phyloP scores from a whole-genome alignment of 2,329 filamentous ascomycete genomes.

The Trichothecium sympodiale region DNA sequence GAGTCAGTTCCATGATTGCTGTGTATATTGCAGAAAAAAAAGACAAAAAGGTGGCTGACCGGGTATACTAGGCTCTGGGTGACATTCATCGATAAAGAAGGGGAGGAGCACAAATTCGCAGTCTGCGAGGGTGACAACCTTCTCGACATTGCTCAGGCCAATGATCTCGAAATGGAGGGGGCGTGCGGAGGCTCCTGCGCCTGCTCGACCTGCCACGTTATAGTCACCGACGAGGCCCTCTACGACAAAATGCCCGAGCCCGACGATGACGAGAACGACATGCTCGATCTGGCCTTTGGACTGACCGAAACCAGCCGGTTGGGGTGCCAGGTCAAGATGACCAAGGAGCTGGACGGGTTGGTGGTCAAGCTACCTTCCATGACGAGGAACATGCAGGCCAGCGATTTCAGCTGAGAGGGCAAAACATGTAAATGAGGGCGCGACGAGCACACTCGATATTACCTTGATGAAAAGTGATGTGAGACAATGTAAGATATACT shows the following conservation, averaged over 20 bases:
- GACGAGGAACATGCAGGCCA: conserved; percentile 92
- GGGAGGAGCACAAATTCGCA: conserved; percentile 60
- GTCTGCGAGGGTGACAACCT: conserved; percentile 85
- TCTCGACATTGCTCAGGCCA: conserved; percentile 84
- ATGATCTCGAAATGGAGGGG: conserved; percentile 97
- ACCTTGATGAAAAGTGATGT: conserved; percentile 1
- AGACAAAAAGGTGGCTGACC: conserved; percentile 7
- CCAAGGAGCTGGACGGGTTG: conserved; percentile 76
- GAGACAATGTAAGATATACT: too few species aligned
- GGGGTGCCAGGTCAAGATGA: conserved; percentile 89
- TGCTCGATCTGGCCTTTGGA: conserved; percentile 84
- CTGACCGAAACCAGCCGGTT: conserved; percentile 74
- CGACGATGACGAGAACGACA: conserved; percentile 76
- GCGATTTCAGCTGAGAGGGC: conserved; percentile 53
- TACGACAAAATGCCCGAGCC: conserved; percentile 72
- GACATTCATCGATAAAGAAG: conserved; percentile 90
- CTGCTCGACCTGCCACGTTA: conserved; percentile 87
- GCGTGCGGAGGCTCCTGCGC: conserved; percentile 92
- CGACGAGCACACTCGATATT: too few species aligned
- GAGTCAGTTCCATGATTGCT: conserved; percentile 73
- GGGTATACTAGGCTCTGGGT: conserved; percentile 56
- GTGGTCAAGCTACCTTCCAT: conserved; percentile 78
- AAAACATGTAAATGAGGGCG: too few species aligned
- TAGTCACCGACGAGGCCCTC: conserved; percentile 61
- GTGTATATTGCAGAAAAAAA: not conserved